Conservation (phyloP, 1,139 yeast genomes). For the Sugiyamaella xylanicola region DNA sequence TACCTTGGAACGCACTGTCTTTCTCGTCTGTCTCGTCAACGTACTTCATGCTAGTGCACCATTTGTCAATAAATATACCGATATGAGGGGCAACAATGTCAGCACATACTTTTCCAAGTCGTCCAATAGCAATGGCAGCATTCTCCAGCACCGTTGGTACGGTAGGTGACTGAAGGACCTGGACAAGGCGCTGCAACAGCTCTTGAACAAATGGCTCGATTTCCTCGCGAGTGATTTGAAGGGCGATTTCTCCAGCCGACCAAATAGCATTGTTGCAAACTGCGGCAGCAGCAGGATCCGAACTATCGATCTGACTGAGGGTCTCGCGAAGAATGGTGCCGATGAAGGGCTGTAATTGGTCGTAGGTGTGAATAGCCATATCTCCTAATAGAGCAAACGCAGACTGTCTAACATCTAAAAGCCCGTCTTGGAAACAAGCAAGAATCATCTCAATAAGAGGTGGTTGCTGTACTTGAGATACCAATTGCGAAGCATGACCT, state of each 20-base stretch:
- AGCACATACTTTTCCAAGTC: slow-evolving; percentile 72
- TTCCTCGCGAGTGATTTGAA: slow-evolving; percentile 53
- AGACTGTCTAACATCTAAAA: slow-evolving; percentile 87
- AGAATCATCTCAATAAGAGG: slow-evolving; percentile 66
- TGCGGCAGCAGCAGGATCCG: slow-evolving; percentile 41
- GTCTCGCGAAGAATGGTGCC: slow-evolving; percentile 62
- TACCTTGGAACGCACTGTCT: slow-evolving; percentile 75
- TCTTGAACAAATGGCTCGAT: slow-evolving; percentile 61
- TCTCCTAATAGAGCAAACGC: slow-evolving; percentile 92
- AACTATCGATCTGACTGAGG: slow-evolving; percentile 62
- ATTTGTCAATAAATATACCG: slow-evolving; percentile 57
- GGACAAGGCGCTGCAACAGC: slow-evolving; percentile 62
- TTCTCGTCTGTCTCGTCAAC: slow-evolving; percentile 79
- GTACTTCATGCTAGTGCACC: slow-evolving; percentile 68
- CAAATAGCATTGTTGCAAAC: slow-evolving; percentile 89
- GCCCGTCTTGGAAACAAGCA: slow-evolving; percentile 73
- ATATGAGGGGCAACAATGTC: slow-evolving; percentile 60
- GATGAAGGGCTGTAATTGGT: slow-evolving; percentile 58
- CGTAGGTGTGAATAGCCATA: slow-evolving; percentile 66
- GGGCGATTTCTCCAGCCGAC: slow-evolving; percentile 85
- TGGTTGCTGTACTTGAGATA: slow-evolving; percentile 41
- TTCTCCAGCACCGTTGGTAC: slow-evolving; percentile 68
- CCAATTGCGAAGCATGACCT: slow-evolving; percentile 59
- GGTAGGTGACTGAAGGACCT: slow-evolving; percentile 56
- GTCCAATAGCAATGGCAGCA: slow-evolving; percentile 91